Percentiles rank a stretch among this genome's conserved stretches.
Evolutionary conservation across 192 early-diverging fungal genomes (phyloP).

Genomic region (Coemansia nantahalensis): DNA sequence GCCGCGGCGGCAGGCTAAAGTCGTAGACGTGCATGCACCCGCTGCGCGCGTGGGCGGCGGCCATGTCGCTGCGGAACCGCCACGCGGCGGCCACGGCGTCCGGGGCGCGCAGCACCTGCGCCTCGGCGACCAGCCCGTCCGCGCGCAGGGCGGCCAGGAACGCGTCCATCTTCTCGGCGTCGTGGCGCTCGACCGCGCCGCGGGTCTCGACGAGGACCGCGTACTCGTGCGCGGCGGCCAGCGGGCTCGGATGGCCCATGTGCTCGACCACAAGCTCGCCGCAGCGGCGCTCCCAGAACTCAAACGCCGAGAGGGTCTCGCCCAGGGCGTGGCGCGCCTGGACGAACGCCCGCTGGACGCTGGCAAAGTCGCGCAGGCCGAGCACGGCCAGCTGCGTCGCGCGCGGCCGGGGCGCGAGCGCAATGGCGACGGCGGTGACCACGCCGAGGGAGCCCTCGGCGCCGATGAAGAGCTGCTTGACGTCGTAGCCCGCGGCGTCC

Average conservation of each 20-base stretch:
- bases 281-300: slow-evolving; percentile 89
- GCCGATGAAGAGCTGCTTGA: slow-evolving; percentile 99
- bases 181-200: slow-evolving; percentile 87
- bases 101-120: slow-evolving; percentile 13
- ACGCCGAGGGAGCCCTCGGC: slow-evolving; percentile 95
- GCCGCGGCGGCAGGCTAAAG: slow-evolving; percentile 39
- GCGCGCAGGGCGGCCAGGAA: slow-evolving; percentile 25
- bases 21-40: slow-evolving; percentile 53
- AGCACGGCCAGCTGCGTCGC: slow-evolving; percentile 75
- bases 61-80: slow-evolving; percentile 51
- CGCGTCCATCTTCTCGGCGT: slow-evolving; percentile 67
- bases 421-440: slow-evolving; percentile 87
- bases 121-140: slow-evolving; percentile 17
- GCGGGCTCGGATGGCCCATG: slow-evolving; percentile 21
- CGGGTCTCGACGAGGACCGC: slow-evolving; percentile 87
- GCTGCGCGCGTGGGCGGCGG: slow-evolving; percentile 42
- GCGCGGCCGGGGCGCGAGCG: slow-evolving; percentile 70
- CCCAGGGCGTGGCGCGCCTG: slow-evolving; percentile 75
- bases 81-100: slow-evolving; percentile 33
- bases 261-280: slow-evolving; percentile 62
- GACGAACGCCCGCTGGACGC: slow-evolving; percentile 80
- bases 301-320: slow-evolving; percentile 96
- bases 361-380: slow-evolving; percentile 70
- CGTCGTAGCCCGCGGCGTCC: slow-evolving; percentile 95
- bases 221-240: slow-evolving; percentile 23